Base-by-base conservation (phyloP, 208 protist genomes). In the Naegleria fowleri region DNA sequence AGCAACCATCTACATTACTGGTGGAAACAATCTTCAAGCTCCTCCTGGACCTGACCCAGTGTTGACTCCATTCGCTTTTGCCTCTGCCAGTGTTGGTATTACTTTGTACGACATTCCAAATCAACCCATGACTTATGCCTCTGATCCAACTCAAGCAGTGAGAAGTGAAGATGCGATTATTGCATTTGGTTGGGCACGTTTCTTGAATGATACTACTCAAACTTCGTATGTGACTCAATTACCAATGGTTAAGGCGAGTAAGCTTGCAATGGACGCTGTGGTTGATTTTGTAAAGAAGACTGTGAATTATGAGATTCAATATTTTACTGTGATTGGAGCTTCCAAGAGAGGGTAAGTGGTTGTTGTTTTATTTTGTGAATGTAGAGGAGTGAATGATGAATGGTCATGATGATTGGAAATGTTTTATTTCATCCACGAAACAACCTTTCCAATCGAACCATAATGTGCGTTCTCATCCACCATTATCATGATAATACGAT, bases 171-270 rank as follows among this genome's bases (percentile, higher is more conserved):
- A 94, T 76, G 91, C 59, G 13, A 55, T 94, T 11, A 95, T 94
- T 48, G 93, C 93, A 25, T 94, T 86, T 83, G 91, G 88, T 11
- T 94, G 92, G 85, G 59, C 40, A n/a, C 83, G 92, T 51, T 94
- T 94, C 90, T 39, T 94, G 5, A 89, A 92, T 76, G 88, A 95
- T 51, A 93, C 92, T 29, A 29, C 67, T 15, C 40, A 95, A 40
- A 52, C 94, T 75, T 33, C 91, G 19, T 96, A 94, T 93, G 55
- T 96, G 9, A 90, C 87, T 41, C 88, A 91, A 90, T 79, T 95
- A 11, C 94, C 94, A 88, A 96, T 96, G 94, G 91, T 91, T 29
- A 96, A 96, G 67, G 91, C 92, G 0, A 90, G 90, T 36, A 92
- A 96, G 43, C 92, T 85, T 55, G 93, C 94, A 16, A 36, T 79